Percentiles rank a stretch among this genome's conserved stretches.
phyloP scores from a whole-genome alignment of 140 eudicot genomes.

The Flaveria floridana region DNA sequence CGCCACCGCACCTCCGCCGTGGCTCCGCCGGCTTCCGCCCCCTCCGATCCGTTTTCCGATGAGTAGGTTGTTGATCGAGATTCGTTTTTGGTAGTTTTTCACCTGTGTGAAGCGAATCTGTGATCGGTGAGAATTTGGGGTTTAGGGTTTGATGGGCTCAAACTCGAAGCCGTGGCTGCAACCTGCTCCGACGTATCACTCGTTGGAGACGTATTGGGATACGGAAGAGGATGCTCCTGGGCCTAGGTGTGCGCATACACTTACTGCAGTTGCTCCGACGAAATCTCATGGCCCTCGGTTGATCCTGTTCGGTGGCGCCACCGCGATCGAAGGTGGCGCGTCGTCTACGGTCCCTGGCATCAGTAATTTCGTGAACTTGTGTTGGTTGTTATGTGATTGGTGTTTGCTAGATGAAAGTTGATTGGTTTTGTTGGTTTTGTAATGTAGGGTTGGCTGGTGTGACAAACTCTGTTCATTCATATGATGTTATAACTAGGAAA shows the following conservation, averaged over 20 bases:
- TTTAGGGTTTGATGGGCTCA: constrained; percentile 40
- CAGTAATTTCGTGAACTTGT: constrained; percentile 34
- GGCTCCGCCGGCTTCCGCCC: neutral
- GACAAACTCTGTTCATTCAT: constrained; percentile 76
- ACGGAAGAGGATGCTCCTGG: constrained; percentile 88
- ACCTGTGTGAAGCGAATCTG: neutral
- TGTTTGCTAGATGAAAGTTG: neutral
- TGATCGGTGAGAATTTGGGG: constrained; percentile 6
- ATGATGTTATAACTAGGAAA: constrained; percentile 73
- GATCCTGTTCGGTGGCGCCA: constrained; percentile 93
- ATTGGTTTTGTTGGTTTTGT: constrained; percentile 7
- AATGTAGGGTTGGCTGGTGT: constrained; percentile 83
- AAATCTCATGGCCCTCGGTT: constrained; percentile 81
- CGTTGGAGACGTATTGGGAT: constrained; percentile 64
- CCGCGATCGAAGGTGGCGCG: constrained; percentile 83
- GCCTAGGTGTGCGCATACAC: constrained; percentile 86
- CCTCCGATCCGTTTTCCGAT: neutral
- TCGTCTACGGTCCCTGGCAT: constrained; percentile 59
- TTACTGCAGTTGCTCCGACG: constrained; percentile 83
- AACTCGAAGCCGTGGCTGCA: constrained; percentile 60
- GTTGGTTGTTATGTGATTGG: neutral
- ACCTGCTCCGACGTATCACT: constrained; percentile 74
- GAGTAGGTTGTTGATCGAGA: neutral
- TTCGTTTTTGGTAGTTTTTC: neutral
- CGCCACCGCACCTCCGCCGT: neutral